These are phyloP conservation scores for sorghum (Sorghum bicolor) DNA, from an alignment of 176 grass and related monocot species.

Conservation along the genomic window DNA sequence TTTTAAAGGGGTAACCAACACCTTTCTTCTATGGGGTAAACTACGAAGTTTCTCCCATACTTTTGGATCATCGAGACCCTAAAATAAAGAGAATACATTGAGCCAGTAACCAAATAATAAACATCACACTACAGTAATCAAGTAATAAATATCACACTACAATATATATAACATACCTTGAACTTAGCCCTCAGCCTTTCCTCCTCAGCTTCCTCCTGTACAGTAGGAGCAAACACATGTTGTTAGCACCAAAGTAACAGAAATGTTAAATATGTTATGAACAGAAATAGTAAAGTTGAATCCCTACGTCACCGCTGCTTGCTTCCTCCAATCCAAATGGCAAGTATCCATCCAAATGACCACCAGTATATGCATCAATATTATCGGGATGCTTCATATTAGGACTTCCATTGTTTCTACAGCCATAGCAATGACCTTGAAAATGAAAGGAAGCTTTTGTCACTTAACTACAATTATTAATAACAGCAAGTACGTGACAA, in stretches of 20 bases:
- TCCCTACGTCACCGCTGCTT: not conserved
- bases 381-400: not conserved
- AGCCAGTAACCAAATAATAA: not conserved
- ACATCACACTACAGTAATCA: not conserved
- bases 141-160: not conserved
- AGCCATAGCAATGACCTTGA: constrained; percentile 5
- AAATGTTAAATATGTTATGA: not conserved
- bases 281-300: not conserved
- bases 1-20: no score
- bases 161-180: not conserved
- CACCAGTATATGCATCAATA: not conserved
- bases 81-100: not conserved
- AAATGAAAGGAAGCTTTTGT: not conserved
- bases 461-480: not conserved
- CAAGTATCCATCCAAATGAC: not conserved
- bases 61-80: not conserved
- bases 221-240: not conserved
- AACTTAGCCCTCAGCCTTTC: not conserved
- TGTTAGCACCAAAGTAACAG: not conserved
- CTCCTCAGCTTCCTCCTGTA: not conserved
- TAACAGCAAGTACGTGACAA: not conserved
- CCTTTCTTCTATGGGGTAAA: no score
- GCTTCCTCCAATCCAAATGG: not conserved
- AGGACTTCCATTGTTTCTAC: not conserved
- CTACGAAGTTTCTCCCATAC: not conserved